Evolutionary conservation across 177 flowering plant species (phyloP), one percentile per base, ranked within the genome.

Genomic region (Vitis hybrid): DNA sequence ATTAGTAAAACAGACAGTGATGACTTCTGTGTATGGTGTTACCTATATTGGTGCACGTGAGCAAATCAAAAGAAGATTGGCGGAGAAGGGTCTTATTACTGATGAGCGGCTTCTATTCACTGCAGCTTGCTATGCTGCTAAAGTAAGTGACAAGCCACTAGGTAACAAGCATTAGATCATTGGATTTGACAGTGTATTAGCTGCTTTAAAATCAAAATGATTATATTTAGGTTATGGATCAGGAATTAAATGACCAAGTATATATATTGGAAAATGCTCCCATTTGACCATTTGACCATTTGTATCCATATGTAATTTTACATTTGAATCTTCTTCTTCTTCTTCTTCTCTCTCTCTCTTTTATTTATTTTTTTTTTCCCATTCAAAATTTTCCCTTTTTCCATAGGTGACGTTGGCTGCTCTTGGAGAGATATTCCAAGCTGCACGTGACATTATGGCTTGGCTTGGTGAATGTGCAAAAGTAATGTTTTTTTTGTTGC

Each of bases 1-100:
- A 73, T 81, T 95, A 78, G 98, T 95, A 69, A 95, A 95, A 77
- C 99, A 95, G 81, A 95, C 99, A 14, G 99, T 95, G 75, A 95
- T 95, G 99, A 95, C 99, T 69, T 95, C 99, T 66, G 99, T 95
- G 18, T 95, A 95, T 78, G 99, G 99, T 65, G 99, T 95, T 73
- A 95, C 99, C 35, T 93, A 80, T 80, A 76, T 95, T 74, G 99
- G 99, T 48, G 99, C 99, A n/a, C 91, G 99, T 61, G 99, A 95
- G 65, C 99, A 95, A 74, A 94, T 94, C 72, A 88, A 84, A 73
- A 89, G 87, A 85, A 89, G 98, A 79, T 80, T 94, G 59, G 79
- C 83, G 76, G 97, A 92, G 79, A 88, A 86, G 78, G 97, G 97
- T 61, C 80, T 63, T n/a, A 90, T 94, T 35, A 80, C 85, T 62